Conservation (phyloP, 148 eudicot genomes). For the Dianthus caryophyllus region DNA sequence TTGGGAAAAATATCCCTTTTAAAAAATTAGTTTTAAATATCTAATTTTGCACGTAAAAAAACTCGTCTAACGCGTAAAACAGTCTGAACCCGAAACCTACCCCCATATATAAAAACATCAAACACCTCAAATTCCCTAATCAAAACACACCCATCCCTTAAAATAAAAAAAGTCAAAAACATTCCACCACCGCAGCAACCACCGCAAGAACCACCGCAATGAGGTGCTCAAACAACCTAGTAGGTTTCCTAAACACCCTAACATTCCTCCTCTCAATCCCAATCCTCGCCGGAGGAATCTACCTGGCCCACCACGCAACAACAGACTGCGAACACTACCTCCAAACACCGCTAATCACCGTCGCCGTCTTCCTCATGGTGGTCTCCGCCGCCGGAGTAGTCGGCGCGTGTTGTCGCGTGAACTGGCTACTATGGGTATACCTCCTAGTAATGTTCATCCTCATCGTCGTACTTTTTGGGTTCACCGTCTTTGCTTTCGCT, state of each 20-base stretch:
- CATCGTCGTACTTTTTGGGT: slow-evolving; percentile 47
- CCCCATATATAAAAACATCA: too few relatives aligned
- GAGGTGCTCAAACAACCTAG: slow-evolving; percentile 48
- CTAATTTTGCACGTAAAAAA: too few relatives aligned
- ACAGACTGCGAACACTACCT: slow-evolving; percentile 72
- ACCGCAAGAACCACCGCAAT: too few relatives aligned
- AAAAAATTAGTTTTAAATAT: too few relatives aligned
- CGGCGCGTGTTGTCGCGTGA: slow-evolving; percentile 73
- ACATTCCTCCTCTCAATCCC: slow-evolving; percentile 77
- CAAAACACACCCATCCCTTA: too few relatives aligned
- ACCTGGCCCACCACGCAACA: slow-evolving; percentile 55
- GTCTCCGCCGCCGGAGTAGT: slow-evolving; percentile 70
- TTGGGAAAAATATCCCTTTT: too few relatives aligned
- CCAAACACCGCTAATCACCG: slow-evolving; percentile 48
- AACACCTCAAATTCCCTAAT: too few relatives aligned
- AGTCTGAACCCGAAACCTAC: too few relatives aligned
- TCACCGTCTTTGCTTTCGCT: slow-evolving; percentile 79
- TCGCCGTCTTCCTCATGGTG: slow-evolving; percentile 61
- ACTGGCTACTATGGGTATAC: slow-evolving; percentile 82
- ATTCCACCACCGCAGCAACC: too few relatives aligned
- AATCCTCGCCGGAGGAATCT: slow-evolving; percentile 62
- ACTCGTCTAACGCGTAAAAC: too few relatives aligned
- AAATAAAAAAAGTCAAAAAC: too few relatives aligned
- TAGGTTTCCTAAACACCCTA: slow-evolving; percentile 58
- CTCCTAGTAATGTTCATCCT: slow-evolving; percentile 73